Base-by-base conservation (phyloP, 805 yeast species). In the Candida incommunis region DNA sequence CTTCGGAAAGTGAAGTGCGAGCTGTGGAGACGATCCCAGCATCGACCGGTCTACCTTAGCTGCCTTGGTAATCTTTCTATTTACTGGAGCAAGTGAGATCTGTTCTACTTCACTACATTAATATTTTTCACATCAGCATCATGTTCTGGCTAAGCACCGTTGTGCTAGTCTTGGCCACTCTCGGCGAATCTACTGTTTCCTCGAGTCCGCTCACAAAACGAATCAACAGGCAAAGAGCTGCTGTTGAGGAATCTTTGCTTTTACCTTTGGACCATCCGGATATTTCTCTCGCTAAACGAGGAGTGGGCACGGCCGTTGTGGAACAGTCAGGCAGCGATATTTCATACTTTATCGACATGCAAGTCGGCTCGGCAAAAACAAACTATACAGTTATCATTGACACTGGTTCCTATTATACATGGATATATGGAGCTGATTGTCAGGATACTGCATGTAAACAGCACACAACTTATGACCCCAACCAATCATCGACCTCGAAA, bases 381-480 rank as follows among this genome's bases (percentile, higher is more conserved):
- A 61, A 62, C 25, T 75, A 69, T 51, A 74, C 74, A 3, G 60
- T 79, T 34, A 65, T 79, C 18, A 60, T 79, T 16, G 85, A 79
- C 57, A 79, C 85, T 0, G 84, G 82, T 4, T 75, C 81, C 23
- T 76, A 78, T 16, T 71, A 76, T 46, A 56, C 76, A 2, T 79
- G 85, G 85, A 67, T 79, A 2, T 77, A 75, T 55, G 76, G 74
- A 42, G 56, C 65, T 1, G 58, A 69, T 31, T 78, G 84, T 61
- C 57, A 61, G 1, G 67, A 67, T 43, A 47, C 51, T 7, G 64
- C 74, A 1, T 78, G 83, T 49, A 59, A 70, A 22, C 41, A 52
- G 20, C 61, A 51, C 41, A 46, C 18, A 23, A 48, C 15, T 16
- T 46, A 48, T 29, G 47, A 50, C 31, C 25, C 49, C 2, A 23